Evolutionary conservation across 2,329 filamentous ascomycete genomes (phyloP).

Genomic region (Ceratocystis cacaofunesta): DNA sequence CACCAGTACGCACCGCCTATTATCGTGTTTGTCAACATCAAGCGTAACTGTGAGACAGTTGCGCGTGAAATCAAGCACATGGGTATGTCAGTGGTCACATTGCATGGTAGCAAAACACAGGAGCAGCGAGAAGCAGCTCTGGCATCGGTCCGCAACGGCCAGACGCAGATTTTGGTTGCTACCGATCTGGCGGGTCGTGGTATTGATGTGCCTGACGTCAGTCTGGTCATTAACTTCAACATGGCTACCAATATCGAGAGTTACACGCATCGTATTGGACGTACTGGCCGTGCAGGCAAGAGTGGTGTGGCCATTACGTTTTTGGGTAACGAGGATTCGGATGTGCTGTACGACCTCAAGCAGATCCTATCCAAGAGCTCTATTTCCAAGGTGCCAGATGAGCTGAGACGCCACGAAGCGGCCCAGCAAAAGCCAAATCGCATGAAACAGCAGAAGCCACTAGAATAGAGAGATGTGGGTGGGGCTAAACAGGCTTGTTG

Average conservation of each 20-base stretch:
- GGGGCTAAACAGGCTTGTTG: neutral
- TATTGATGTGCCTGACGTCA: constrained; percentile 94
- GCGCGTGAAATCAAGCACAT: constrained; percentile 87
- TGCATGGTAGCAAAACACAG: constrained; percentile 94
- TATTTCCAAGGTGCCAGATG: constrained; percentile 80
- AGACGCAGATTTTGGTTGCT: constrained; percentile 78
- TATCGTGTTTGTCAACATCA: constrained; percentile 99
- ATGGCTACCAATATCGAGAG: constrained; percentile 88
- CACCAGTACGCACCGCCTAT: constrained; percentile 75
- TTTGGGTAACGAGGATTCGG: constrained; percentile 74
- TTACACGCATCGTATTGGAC: constrained; percentile 92
- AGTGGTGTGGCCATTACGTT: constrained; percentile 94
- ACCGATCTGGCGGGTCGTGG: constrained; percentile 91
- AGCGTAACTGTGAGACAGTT: constrained; percentile 92
- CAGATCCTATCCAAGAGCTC: constrained; percentile 88
- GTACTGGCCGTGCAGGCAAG: constrained; percentile 95
- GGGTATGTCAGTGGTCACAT: constrained; percentile 77
- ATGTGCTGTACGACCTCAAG: constrained; percentile 85
- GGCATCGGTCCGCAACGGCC: constrained; percentile 63
- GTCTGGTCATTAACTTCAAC: constrained; percentile 95
- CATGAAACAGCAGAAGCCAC: constrained; percentile 20
- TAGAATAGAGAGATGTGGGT: neutral
- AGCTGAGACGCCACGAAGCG: constrained; percentile 74
- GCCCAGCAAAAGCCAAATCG: constrained; percentile 64
- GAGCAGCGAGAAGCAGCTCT: constrained; percentile 93